Conservation (phyloP, 306 rosid genomes). For the Bauhinia variegata region DNA sequence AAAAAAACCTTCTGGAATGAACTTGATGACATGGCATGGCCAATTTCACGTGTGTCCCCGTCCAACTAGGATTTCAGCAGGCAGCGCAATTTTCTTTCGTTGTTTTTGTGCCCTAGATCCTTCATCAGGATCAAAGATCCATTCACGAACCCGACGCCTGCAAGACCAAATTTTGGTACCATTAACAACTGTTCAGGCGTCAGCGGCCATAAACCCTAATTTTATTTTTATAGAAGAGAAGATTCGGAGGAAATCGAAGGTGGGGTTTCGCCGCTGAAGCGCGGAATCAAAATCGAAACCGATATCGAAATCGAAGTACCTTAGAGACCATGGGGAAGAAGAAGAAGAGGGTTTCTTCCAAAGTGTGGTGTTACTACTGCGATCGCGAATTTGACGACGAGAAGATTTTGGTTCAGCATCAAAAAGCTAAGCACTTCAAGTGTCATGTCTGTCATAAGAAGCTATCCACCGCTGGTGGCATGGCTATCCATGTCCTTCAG, state of each 20-base stretch:
- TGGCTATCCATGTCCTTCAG: slow-evolving; percentile 98
- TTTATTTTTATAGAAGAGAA: background rate
- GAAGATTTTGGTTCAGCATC: slow-evolving; percentile 97
- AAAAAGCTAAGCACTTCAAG: slow-evolving; percentile 97
- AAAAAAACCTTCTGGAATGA: too few relatives aligned
- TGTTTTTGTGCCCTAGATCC: too few relatives aligned
- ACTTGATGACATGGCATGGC: too few relatives aligned
- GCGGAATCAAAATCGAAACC: background rate
- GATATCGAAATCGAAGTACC: slow-evolving; percentile 1
- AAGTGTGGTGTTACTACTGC: slow-evolving; percentile 98
- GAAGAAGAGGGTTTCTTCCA: slow-evolving; percentile 94
- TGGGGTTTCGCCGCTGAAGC: background rate
- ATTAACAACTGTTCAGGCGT: too few relatives aligned
- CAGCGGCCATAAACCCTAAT: slow-evolving; percentile 1
- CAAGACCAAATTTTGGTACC: too few relatives aligned
- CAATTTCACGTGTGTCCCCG: too few relatives aligned
- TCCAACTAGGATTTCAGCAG: too few relatives aligned
- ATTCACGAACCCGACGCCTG: too few relatives aligned
- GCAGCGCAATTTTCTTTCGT: too few relatives aligned
- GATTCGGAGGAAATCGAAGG: background rate
- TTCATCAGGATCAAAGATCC: too few relatives aligned
- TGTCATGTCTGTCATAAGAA: slow-evolving; percentile 99
- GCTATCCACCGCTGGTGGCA: slow-evolving; percentile 99
- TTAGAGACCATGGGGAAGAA: slow-evolving; percentile 74
- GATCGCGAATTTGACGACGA: slow-evolving; percentile 98